A percentile compares a stretch with the other conserved stretches of the same genome.
Conservation (phyloP, 1,284 basidiomycete genomes). For the Moesziomyces antarcticus region DNA sequence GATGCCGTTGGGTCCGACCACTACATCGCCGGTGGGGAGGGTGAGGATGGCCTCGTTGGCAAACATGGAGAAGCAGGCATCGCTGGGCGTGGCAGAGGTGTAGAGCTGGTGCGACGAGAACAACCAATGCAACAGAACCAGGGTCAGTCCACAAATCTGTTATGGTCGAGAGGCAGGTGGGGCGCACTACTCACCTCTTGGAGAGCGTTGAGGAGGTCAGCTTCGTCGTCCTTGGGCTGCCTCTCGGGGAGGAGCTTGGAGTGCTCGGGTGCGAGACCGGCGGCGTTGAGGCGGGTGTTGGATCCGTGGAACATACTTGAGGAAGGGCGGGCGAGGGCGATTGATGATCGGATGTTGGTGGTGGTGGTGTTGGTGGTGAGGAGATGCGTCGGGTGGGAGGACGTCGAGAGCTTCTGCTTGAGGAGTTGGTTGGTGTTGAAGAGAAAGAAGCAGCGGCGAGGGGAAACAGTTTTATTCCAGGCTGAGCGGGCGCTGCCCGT, state of each 20-base stretch:
- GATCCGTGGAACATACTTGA: conserved; percentile 58
- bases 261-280: conserved; percentile 65
- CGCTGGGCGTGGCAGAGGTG: conserved; percentile 30
- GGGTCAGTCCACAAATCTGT: conserved; percentile 1
- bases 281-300: conserved; percentile 64
- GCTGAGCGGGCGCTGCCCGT: background rate
- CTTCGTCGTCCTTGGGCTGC: conserved; percentile 53
- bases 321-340: background rate
- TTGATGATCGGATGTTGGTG: background rate
- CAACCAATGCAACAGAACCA: background rate
- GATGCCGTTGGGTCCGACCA: conserved; percentile 54
- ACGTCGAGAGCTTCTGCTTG: conserved; percentile 13
- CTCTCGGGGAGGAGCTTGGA: conserved; percentile 65
- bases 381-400: background rate
- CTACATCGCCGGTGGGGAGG: conserved; percentile 59
- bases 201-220: conserved; percentile 50
- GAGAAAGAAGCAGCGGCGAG: too few relatives aligned
- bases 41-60: conserved; percentile 63
- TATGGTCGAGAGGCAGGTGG: background rate
- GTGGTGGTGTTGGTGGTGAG: conserved; percentile 3
- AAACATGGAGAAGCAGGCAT: conserved; percentile 42
- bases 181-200: conserved; percentile 34
- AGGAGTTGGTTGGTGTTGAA: too few relatives aligned
- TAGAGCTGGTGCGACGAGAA: conserved; percentile 40
- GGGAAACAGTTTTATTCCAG: conserved; percentile 11